These are phyloP conservation scores for Aureobasidium sp. DNA, from an alignment of 2,329 filamentous ascomycete genomes.

Conservation along the genomic window DNA sequence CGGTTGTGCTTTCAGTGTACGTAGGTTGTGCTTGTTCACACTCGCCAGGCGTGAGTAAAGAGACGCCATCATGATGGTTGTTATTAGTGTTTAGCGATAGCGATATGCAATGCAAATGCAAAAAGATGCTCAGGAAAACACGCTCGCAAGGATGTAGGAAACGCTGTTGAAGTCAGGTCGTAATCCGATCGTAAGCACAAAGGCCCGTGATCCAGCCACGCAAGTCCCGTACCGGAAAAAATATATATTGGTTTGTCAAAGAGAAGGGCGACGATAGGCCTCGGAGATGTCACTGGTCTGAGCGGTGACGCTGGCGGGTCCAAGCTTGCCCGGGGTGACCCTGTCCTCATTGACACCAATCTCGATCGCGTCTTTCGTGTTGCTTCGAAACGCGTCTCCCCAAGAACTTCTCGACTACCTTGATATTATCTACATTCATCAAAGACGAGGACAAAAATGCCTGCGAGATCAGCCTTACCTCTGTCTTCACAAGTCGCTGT, in stretches of 20 bases:
- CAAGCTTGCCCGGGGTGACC: neutral
- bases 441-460: neutral
- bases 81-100: neutral
- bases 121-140: neutral
- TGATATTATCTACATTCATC: neutral
- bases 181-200: neutral
- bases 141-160: neutral
- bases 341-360: neutral
- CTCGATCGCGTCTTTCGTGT: constrained; percentile 5
- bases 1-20: constrained; percentile 46
- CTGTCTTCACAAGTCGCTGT: neutral
- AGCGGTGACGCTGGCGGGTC: neutral
- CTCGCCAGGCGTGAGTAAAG: constrained; percentile 19
- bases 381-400: constrained; percentile 1
- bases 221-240: neutral
- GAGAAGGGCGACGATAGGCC: neutral
- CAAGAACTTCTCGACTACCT: neutral
- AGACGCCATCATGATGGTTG: constrained; percentile 9
- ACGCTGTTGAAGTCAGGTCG: neutral
- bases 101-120: neutral
- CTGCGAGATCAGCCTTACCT: neutral
- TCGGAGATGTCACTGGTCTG: neutral
- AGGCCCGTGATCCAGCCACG: constrained; percentile 5
- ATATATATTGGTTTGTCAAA: constrained; percentile 7
- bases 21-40: constrained; percentile 41